Evolutionary conservation across 768 basidiomycete species (phyloP).

Genomic region (Floccularia luteovirens): DNA sequence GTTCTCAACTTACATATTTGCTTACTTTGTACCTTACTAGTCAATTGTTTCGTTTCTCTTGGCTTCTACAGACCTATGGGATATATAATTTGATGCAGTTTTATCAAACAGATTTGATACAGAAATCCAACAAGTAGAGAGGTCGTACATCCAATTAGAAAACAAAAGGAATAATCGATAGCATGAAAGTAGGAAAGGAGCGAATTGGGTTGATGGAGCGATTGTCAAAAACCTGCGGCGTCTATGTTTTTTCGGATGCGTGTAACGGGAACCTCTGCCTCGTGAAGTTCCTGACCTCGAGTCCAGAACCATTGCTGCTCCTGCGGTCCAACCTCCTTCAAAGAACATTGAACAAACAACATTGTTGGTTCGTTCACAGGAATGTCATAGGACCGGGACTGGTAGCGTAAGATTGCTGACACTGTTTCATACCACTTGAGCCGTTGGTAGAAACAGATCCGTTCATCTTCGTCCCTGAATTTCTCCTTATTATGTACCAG

Average conservation of each 20-base stretch:
- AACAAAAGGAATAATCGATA: not conserved
- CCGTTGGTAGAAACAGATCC: slow-evolving; percentile 47
- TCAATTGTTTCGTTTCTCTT: slow-evolving; percentile 13
- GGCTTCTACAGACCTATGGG: slow-evolving; percentile 27
- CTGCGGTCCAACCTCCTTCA: slow-evolving; percentile 29
- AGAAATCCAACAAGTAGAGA: not conserved
- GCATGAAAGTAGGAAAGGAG: slow-evolving; percentile 5
- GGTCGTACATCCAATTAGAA: no score
- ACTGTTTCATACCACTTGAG: slow-evolving; percentile 52
- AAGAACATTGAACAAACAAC: slow-evolving; percentile 37
- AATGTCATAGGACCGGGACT: slow-evolving; percentile 42
- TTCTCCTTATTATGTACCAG: slow-evolving; percentile 49
- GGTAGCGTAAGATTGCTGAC: slow-evolving; percentile 48
- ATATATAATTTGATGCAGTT: slow-evolving; percentile 34
- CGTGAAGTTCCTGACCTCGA: slow-evolving; percentile 53
- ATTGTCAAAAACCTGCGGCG: slow-evolving; percentile 54
- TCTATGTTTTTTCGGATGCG: slow-evolving; percentile 64
- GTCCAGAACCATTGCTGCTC: slow-evolving; percentile 50
- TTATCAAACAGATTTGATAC: no score
- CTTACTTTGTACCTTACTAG: slow-evolving; percentile 16
- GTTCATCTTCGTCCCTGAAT: slow-evolving; percentile 29
- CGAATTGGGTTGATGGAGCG: not conserved
- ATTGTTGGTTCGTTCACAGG: slow-evolving; percentile 35
- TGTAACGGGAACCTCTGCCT: slow-evolving; percentile 49
- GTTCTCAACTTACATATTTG: slow-evolving; percentile 12